A percentile compares a stretch with the other conserved stretches of the same genome.
Conservation (phyloP, 352 stramenopile genomes). For the Thraustochytrium sp. region DNA sequence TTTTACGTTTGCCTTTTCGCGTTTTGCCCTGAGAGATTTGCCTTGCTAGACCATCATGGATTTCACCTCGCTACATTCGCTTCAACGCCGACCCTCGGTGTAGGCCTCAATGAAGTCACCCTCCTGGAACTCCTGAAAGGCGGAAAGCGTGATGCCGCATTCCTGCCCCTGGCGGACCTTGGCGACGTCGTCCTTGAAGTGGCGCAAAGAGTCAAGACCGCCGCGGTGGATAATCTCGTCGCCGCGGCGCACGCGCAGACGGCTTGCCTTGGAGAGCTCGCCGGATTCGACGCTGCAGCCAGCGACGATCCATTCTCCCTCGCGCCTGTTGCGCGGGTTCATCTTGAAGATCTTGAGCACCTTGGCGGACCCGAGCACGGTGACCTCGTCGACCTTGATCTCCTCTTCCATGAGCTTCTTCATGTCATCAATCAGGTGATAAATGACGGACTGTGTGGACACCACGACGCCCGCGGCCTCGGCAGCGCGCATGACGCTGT, state of each 20-base stretch:
- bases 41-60: too few species aligned
- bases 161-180: slow-evolving; percentile 88
- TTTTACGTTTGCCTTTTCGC: too few species aligned
- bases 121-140: slow-evolving; percentile 44
- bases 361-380: slow-evolving; percentile 64
- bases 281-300: slow-evolving; percentile 90
- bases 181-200: slow-evolving; percentile 84
- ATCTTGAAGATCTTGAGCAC: slow-evolving; percentile 76
- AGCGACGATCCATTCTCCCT: slow-evolving; percentile 79
- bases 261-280: slow-evolving; percentile 73
- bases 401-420: slow-evolving; percentile 56
- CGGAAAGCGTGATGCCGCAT: slow-evolving; percentile 76
- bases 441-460: slow-evolving; percentile 71
- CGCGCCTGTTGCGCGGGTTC: slow-evolving; percentile 65
- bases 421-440: slow-evolving; percentile 76
- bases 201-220: slow-evolving; percentile 56
- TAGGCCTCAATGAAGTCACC: slow-evolving; percentile 43
- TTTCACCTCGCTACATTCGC: too few species aligned
- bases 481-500: slow-evolving; percentile 67
- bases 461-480: slow-evolving; percentile 65
- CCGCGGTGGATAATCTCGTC: slow-evolving; percentile 58
- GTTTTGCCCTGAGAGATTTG: too few species aligned
- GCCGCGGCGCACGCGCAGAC: slow-evolving; percentile 75
- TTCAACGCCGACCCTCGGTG: not conserved
- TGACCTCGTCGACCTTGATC: slow-evolving; percentile 63